phyloP scores from a whole-genome alignment of 2,329 filamentous ascomycete species.

The Diaporthe caulivora region DNA sequence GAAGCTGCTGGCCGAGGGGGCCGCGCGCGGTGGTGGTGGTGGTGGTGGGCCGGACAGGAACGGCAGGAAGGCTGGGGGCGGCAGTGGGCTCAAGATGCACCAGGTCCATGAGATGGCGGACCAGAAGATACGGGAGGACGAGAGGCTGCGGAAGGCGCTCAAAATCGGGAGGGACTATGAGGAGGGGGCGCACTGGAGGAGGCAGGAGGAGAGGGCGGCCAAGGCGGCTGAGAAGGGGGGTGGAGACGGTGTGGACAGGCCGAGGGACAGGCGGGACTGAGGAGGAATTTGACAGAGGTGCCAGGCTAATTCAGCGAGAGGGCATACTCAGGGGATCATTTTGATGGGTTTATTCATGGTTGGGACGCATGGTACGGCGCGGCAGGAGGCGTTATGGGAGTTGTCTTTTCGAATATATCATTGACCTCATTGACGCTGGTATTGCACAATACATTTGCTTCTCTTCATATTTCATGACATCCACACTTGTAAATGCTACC shows the following conservation, averaged over 20 bases:
- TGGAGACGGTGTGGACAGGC: neutral
- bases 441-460: neutral
- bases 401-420: neutral
- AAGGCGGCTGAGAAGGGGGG: conserved; percentile 20
- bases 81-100: conserved; percentile 80
- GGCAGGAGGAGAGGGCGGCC: conserved; percentile 75
- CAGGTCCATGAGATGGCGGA: conserved; percentile 97
- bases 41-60: conserved; percentile 44
- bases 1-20: conserved; percentile 70
- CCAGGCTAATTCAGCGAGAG: neutral
- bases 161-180: conserved; percentile 89
- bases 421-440: neutral
- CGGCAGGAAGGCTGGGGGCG: conserved; percentile 53
- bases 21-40: conserved; percentile 54
- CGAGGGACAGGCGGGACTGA: conserved; percentile 1
- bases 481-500: conserved; percentile 13
- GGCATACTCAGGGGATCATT: neutral
- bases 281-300: no score
- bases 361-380: neutral
- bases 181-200: conserved; percentile 87
- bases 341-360: neutral
- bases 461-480: neutral
- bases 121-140: conserved; percentile 96
- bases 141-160: conserved; percentile 85
- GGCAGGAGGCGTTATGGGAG: conserved; percentile 9